Conservation (phyloP, 345 rosid genomes). For the Barbarea vulgaris region DNA sequence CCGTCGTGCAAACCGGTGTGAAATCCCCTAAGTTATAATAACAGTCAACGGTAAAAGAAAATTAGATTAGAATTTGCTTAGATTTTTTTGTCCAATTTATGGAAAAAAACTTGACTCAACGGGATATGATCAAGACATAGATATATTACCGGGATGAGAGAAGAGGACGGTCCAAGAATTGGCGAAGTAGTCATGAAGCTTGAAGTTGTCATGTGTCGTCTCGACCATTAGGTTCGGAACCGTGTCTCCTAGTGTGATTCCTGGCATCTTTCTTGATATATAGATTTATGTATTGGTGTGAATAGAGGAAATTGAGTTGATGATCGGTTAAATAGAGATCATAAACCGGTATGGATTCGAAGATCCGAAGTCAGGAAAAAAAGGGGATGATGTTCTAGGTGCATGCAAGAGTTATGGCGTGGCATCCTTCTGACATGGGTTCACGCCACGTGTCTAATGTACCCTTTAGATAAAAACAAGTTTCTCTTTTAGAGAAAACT, state of each 20-base stretch:
- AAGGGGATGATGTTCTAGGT: slow-evolving; percentile 14
- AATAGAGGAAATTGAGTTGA: background rate
- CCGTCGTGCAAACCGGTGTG: slow-evolving; percentile 86
- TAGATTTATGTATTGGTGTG: background rate
- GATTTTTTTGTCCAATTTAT: too few relatives aligned
- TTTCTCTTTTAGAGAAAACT: background rate
- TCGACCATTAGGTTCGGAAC: slow-evolving; percentile 70
- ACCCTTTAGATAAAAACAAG: slow-evolving; percentile 5
- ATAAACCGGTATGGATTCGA: background rate
- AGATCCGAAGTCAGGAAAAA: slow-evolving; percentile 18
- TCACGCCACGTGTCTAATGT: slow-evolving; percentile 33
- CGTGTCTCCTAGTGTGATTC: slow-evolving; percentile 71
- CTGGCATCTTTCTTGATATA: slow-evolving; percentile 52
- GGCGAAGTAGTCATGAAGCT: slow-evolving; percentile 62
- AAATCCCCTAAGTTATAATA: slow-evolving; percentile 65
- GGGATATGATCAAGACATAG: background rate
- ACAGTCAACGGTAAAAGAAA: background rate
- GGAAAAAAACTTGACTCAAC: background rate
- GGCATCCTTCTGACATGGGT: slow-evolving; percentile 15
- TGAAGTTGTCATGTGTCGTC: slow-evolving; percentile 66
- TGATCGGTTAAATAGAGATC: slow-evolving; percentile 33
- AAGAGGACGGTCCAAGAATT: slow-evolving; percentile 72
- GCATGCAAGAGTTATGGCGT: slow-evolving; percentile 39
- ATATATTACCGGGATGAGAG: slow-evolving; percentile 65
- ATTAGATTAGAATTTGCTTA: background rate